Evolutionary conservation across 177 flowering plant genomes (phyloP).

Genomic region (Viscum album): DNA sequence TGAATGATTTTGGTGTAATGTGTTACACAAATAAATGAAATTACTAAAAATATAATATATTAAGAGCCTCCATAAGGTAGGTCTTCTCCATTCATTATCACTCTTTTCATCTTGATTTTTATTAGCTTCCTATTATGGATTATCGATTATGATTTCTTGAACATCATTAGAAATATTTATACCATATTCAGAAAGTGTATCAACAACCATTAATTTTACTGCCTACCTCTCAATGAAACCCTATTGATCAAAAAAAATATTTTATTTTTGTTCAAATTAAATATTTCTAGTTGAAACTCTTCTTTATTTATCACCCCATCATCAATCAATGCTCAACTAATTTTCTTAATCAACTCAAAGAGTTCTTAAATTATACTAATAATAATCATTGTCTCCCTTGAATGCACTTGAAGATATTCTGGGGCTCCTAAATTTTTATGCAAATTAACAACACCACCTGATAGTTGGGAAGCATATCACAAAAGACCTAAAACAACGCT

Average conservation of each 20-base stretch:
- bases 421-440: too few species aligned
- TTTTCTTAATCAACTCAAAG: slow-evolving; percentile 87
- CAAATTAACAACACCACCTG: too few species aligned
- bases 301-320: slow-evolving; percentile 91
- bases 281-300: slow-evolving; percentile 83
- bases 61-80: too few species aligned
- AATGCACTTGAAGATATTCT: slow-evolving; percentile 49
- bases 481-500: too few species aligned
- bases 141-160: slow-evolving; percentile 83
- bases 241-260: slow-evolving; percentile 94
- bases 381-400: too few species aligned
- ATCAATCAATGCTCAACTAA: slow-evolving; percentile 90
- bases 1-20: too few species aligned
- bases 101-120: too few species aligned
- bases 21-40: too few species aligned
- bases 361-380: slow-evolving; percentile 88
- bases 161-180: slow-evolving; percentile 97
- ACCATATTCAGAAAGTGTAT: slow-evolving; percentile 98
- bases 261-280: slow-evolving; percentile 88
- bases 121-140: too few species aligned
- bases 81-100: too few species aligned
- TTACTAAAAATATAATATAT: too few species aligned
- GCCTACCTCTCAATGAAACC: slow-evolving; percentile 96
- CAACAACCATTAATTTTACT: slow-evolving; percentile 99
- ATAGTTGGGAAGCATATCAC: too few species aligned